phyloP scores from a whole-genome alignment of 768 basidiomycete genomes.

The Tulasnella sp. region DNA sequence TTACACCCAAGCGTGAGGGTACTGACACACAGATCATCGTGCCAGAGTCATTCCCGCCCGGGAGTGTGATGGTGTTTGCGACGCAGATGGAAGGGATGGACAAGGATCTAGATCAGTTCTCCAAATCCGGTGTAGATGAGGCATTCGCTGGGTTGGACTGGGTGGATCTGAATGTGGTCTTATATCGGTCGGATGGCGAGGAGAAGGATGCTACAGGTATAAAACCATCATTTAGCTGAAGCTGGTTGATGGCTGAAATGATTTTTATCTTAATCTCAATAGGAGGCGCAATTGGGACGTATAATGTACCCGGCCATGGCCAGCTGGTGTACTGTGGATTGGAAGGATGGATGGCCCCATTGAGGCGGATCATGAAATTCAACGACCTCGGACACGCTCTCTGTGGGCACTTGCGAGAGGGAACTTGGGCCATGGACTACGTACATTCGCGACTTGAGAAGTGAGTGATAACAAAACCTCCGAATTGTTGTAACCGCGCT shows the following conservation, averaged over 20 bases:
- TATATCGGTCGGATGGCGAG: constrained; percentile 85
- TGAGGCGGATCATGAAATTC: constrained; percentile 71
- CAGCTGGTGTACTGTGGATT: constrained; percentile 83
- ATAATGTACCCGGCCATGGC: constrained; percentile 67
- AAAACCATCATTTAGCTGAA: not conserved
- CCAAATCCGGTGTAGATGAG: constrained; percentile 55
- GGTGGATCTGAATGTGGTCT: constrained; percentile 77
- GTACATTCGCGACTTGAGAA: constrained; percentile 53
- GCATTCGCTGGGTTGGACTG: constrained; percentile 66
- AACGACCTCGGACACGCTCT: constrained; percentile 93
- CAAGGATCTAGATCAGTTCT: constrained; percentile 58
- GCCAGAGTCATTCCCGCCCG: constrained; percentile 89
- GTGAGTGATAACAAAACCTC: constrained; percentile 50
- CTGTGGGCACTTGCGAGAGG: constrained; percentile 76
- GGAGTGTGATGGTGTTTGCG: constrained; percentile 86
- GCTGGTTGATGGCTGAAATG: not conserved
- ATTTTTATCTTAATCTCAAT: not conserved
- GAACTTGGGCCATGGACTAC: constrained; percentile 90
- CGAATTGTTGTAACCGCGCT: too few relatives aligned
- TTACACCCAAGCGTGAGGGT: constrained; percentile 45
- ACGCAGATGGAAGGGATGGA: constrained; percentile 74
- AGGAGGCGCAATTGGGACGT: constrained; percentile 66
- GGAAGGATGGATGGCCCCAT: constrained; percentile 93
- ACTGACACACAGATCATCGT: constrained; percentile 71
- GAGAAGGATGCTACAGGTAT: constrained; percentile 73